Evolutionary conservation across 208 protist genomes (phyloP), one percentile per base, ranked within the genome.

Genomic region (Crithidia expoeki): DNA sequence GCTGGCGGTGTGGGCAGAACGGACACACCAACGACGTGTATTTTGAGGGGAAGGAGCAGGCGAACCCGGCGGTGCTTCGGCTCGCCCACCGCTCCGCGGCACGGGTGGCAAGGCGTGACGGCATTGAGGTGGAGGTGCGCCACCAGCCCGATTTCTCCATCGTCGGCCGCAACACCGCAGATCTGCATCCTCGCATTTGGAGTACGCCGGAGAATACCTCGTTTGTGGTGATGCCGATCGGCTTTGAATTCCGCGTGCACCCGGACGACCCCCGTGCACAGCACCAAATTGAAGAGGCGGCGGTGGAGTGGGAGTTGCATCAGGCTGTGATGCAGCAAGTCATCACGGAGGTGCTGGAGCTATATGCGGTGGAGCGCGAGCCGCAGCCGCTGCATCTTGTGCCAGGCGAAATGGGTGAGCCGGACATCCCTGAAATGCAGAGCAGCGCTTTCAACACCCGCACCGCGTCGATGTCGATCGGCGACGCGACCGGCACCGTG

Each of bases 161-260:
- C 34, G 87, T 92, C 19, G 83, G 92, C 4, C 84, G 93, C 11
- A 81, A 82, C 61, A 47, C 80, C 44, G 72, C 80, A 12, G 68
- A 80, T 17, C 62, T 89, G 25, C 82, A 91, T 59, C 93, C 90
- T 2, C 88, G 93, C 36, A 74, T 95, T 25, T 97, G 93, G 90
- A 81, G 65, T 52, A 62, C 86, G 11, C 89, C 90, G 11, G 72
- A 86, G 66, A 90, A 92, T 68, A 76, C 80, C 33, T 73, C 47
- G 23, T 97, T 94, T 67, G 67, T 81, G 5, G 90, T 97, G n/a
- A 77, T 71, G 17, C 69, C 66, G 32, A 85, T 97, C 52, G 93
- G 93, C 17, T 97, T 80, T 58, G 93, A 97, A 63, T 97, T 97
- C 52, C 90, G 90, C 56, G 90, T 97, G 12, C 90, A 97, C 76